These are phyloP conservation scores for Colletotrichum godetiae DNA, from an alignment of 2,329 filamentous ascomycete genomes.

Conservation along the genomic window DNA sequence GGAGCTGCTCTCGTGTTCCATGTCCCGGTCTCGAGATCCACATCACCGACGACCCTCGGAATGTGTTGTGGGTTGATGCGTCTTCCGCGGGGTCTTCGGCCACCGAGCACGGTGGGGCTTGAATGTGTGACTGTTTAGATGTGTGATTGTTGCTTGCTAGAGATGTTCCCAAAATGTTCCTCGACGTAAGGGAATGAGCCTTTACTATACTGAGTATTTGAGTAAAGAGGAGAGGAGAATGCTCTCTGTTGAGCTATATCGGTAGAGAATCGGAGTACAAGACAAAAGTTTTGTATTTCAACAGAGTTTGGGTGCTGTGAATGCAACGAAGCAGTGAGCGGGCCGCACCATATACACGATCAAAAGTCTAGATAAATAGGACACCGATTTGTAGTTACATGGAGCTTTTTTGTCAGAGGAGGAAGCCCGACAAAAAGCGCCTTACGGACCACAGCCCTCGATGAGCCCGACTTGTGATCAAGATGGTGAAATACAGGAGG, in stretches of 20 bases:
- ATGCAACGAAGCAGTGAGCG: not conserved
- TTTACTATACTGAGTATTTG: not conserved
- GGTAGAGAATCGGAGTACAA: too few relatives aligned
- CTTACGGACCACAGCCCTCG: not conserved
- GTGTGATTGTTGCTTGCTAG: not conserved
- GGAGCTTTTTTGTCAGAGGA: not conserved
- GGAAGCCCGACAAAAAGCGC: not conserved
- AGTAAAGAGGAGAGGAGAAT: accelerated
- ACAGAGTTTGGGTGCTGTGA: not conserved
- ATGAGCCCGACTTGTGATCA: not conserved
- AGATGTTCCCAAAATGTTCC: not conserved
- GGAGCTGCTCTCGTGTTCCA: too few relatives aligned
- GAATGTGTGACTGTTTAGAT: not conserved
- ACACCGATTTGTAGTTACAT: not conserved
- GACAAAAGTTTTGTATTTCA: too few relatives aligned
- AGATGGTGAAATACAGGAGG: not conserved
- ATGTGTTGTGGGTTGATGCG: too few relatives aligned
- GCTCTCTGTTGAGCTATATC: too few relatives aligned
- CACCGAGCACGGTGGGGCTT: too few relatives aligned
- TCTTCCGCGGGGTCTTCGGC: too few relatives aligned
- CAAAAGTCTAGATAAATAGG: not conserved
- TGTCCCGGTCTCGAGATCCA: too few relatives aligned
- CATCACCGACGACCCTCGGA: too few relatives aligned
- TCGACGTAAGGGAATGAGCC: not conserved
- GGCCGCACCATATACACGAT: not conserved